Evolutionary conservation across 768 basidiomycete genomes (phyloP), one percentile per base, ranked within the genome.

Genomic region (Kwoniella newhampshirensis): DNA sequence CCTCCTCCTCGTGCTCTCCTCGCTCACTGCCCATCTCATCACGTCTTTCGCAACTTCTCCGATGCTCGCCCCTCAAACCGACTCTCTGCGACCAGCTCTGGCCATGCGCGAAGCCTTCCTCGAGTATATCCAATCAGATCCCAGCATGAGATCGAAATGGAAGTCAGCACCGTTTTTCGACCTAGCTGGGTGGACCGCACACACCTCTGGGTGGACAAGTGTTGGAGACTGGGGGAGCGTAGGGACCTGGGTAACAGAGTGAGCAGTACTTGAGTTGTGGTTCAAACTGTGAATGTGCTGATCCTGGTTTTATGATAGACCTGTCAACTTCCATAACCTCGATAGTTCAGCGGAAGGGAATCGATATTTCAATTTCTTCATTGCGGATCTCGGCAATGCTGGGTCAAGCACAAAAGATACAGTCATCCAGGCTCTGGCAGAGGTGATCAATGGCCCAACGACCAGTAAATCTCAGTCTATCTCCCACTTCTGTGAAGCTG

Each of bases 321-420:
- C 65, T 1, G 49, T 59, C 20, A 68, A 58, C 37, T 67, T 67
- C 39, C 67, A 68, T 37, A 64, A 62, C 51, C 59, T 68, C 32
- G 62, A 62, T 42, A 46, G 25, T 9, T 48, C 48, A 18, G 64
- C 64, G 4, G 70, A 72, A 21, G 63, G 59, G 1, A 45, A 42
- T 25, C 37, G 70, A 26, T 44, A 28, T 17, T 54, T 62, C 25
- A 54, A 17, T 1, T 51, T 72, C 20, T 23, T 46, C 9, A 1
- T 68, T 3, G 60, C 59, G 11, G 63, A 69, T 45, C 41, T 67
- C 3, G 59, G 62, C 13, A 48, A 53, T 15, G 13, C 56, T 2
- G 18, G 49, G 3, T 48, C 54, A 2, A 28, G 46, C 4, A 17
- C 52, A 15, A 32, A 54, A 5, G 26, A 15, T 12, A 3, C 54